These are phyloP conservation scores for Alternaria gaisen DNA, from an alignment of 2,329 filamentous ascomycete species.

Conservation along the genomic window DNA sequence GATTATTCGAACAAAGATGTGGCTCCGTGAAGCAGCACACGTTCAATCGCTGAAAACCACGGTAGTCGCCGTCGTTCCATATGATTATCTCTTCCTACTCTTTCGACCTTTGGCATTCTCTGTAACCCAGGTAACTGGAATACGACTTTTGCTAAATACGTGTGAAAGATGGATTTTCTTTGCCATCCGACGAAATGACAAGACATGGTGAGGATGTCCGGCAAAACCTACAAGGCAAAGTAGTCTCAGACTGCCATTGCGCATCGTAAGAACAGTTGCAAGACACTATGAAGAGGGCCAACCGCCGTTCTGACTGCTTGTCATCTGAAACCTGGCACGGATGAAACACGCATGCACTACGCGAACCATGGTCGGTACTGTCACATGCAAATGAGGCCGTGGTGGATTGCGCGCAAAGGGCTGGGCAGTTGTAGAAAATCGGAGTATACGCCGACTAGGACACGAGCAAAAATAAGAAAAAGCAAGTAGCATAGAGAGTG, in stretches of 20 bases:
- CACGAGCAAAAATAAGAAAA: background rate
- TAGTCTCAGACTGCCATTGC: background rate
- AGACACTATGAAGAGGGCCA: too few relatives aligned
- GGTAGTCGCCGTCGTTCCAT: rapidly evolving
- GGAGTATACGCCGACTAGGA: background rate
- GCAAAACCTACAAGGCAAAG: background rate
- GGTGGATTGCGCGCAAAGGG: background rate
- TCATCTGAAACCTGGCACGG: background rate
- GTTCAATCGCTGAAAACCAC: background rate
- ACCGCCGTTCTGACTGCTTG: too few relatives aligned
- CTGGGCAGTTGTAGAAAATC: background rate
- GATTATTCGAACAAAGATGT: background rate
- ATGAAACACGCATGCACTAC: background rate
- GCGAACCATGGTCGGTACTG: background rate
- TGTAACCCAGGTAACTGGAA: background rate
- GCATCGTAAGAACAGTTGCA: too few relatives aligned
- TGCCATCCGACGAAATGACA: background rate
- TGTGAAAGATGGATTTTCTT: background rate
- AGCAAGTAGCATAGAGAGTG: background rate
- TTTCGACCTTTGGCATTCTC: background rate
- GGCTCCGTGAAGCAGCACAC: background rate
- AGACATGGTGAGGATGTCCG: background rate
- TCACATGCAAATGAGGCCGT: conserved; percentile 9
- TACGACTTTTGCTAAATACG: background rate
- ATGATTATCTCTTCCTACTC: background rate